Base-by-base conservation (phyloP, 2,329 filamentous ascomycete genomes). In the Waltergamsia citrina region DNA sequence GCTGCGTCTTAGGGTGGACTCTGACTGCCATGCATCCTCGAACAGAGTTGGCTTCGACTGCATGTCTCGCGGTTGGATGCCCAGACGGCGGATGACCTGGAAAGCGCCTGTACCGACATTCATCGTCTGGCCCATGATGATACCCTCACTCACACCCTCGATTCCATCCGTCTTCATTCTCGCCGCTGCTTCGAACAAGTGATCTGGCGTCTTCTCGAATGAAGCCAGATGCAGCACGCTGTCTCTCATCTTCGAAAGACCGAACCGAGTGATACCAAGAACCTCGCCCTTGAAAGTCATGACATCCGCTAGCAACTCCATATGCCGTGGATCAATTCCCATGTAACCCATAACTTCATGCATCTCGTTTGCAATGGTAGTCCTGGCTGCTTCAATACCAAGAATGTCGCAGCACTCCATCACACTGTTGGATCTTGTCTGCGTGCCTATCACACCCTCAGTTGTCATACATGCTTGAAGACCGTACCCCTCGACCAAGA, bases 281-380 rank as follows among this genome's bases (percentile, higher is more conserved):
- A 98, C 85, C 46, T 96, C 90, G 33, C 92, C 92, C 65, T 95
- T 96, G 71, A 90, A 96, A 1, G 92, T 96, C 92, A 98, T 98
- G 35, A 95, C 88, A 51, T 98, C 92, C 9, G 92, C 90, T 2
- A 98, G 75, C 14, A 98, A 73, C 55, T 95, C 83, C 87, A 98
- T 96, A 63, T 98, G 92, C 36, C 92, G 84, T 29, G 88, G 90
- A 59, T 98, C 92, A 49, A 98, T 96, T 57, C 77, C 79, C 87
- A 98, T 95, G 54, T 81, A 78, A 23, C 76, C 76, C 88, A 96
- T 98, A 52, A 96, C 92, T 34, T 72, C 70, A 34, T 71, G 73
- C 49, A 98, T 96, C 63, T 98, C 92, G 29, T 74, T 67, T 32
- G 92, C 84, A 50, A 98, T 96, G 6, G 88, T 94, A 4, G 73